Evolutionary conservation across 1,139 yeast species (phyloP).

Genomic region (Yamadazyma atlantica): DNA sequence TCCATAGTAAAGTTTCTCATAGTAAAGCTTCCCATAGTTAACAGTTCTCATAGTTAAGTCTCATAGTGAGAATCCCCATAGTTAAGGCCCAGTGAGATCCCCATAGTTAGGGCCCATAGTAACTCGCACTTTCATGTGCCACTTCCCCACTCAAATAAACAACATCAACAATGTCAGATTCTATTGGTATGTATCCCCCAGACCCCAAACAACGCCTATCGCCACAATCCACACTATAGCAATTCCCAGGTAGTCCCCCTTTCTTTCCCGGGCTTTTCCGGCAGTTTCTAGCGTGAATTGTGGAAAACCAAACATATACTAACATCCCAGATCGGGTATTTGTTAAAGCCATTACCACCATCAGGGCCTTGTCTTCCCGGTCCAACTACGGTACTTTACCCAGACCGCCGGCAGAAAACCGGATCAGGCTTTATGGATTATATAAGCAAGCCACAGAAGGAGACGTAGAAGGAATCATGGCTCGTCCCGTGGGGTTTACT

Average conservation of each 20-base stretch:
- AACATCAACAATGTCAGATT: constrained; percentile 12
- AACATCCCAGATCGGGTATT: constrained; percentile 64
- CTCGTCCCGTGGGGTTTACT: constrained; percentile 60
- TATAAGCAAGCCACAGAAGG: constrained; percentile 92
- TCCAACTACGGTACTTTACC: constrained; percentile 71
- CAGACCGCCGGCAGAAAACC: constrained; percentile 73
- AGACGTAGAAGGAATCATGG: constrained; percentile 66
- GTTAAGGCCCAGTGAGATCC: too few species aligned
- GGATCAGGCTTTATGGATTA: constrained; percentile 73
- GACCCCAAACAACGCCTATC: not conserved
- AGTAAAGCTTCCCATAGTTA: not conserved
- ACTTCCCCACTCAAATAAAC: not conserved
- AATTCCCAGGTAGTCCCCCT: not conserved
- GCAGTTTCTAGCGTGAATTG: not conserved
- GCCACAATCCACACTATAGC: not conserved
- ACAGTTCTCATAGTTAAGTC: too few species aligned
- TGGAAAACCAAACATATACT: constrained; percentile 13
- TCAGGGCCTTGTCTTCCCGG: constrained; percentile 68
- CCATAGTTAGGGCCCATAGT: not conserved
- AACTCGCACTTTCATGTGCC: not conserved
- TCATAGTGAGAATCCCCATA: too few species aligned
- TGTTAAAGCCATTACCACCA: constrained; percentile 77
- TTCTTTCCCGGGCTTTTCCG: not conserved
- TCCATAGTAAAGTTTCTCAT: too few species aligned
- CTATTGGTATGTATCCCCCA: constrained; percentile 10